Evolutionary conservation across 2,329 filamentous ascomycete species (phyloP).

Genomic region (Penicillium oxalicum): DNA sequence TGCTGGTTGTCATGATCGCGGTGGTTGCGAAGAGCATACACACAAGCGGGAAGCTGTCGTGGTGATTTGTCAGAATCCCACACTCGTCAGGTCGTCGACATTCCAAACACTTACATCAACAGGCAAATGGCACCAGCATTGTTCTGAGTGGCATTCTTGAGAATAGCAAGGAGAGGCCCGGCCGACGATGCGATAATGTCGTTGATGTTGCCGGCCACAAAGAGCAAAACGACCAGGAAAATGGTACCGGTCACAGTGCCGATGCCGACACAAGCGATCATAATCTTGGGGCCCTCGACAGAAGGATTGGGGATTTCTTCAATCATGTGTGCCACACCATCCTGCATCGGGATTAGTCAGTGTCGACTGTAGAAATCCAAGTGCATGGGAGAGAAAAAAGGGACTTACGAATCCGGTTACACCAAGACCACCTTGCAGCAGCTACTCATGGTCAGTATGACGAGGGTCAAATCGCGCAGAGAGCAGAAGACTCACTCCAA

Average conservation of each 20-base stretch:
- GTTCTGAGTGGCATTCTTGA: conserved; percentile 57
- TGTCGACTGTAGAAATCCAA: neutral
- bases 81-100: neutral
- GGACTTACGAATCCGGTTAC: conserved; percentile 48
- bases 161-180: conserved; percentile 57
- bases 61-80: conserved; percentile 10
- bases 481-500: conserved; percentile 31
- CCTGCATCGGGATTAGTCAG: conserved; percentile 16
- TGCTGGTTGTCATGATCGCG: conserved; percentile 33
- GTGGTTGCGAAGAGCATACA: conserved; percentile 30
- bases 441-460: conserved; percentile 22
- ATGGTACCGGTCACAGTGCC: conserved; percentile 58
- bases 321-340: conserved; percentile 48
- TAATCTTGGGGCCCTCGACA: conserved; percentile 58
- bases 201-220: conserved; percentile 55
- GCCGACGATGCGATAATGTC: conserved; percentile 51
- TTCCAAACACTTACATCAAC: conserved; percentile 44
- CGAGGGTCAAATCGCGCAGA: neutral
- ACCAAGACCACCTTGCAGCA: conserved; percentile 48
- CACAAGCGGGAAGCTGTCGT: conserved; percentile 28
- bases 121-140: conserved; percentile 58
- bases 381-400: neutral
- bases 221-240: conserved; percentile 58
- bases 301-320: conserved; percentile 44
- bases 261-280: conserved; percentile 60